These are phyloP conservation scores for Alectoria sarmentosa DNA, from an alignment of 495 filamentous ascomycete genomes.

Conservation along the genomic window DNA sequence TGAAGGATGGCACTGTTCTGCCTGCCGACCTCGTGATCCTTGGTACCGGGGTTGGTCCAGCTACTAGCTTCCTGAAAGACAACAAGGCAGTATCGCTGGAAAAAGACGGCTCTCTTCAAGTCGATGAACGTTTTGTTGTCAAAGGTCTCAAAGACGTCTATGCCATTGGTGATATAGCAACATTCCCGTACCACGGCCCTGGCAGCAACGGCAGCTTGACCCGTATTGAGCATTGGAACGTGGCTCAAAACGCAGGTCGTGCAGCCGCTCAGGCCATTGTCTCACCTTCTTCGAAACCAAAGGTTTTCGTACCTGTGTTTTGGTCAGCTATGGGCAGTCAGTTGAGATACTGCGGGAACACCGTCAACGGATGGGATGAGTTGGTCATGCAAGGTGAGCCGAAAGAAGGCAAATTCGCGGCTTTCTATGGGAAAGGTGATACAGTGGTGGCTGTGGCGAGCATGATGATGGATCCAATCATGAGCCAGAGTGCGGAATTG, in stretches of 20 bases:
- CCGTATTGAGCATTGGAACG: constrained; percentile 96
- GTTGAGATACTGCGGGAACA: constrained; percentile 86
- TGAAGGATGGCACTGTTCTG: constrained; percentile 82
- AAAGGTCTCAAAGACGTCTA: constrained; percentile 70
- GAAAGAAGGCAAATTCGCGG: constrained; percentile 77
- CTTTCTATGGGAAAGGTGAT: constrained; percentile 82
- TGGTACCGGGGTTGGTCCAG: constrained; percentile 80
- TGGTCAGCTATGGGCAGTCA: constrained; percentile 90
- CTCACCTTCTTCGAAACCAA: constrained; percentile 49
- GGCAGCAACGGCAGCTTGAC: constrained; percentile 61
- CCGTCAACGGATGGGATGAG: constrained; percentile 73
- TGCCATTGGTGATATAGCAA: constrained; percentile 93
- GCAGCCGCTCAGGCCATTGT: constrained; percentile 67
- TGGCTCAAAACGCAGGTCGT: constrained; percentile 87
- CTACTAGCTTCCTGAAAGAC: constrained; percentile 77
- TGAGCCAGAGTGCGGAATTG: constrained; percentile 75
- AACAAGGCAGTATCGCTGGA: constrained; percentile 60
- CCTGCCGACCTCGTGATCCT: constrained; percentile 86
- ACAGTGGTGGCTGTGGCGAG: constrained; percentile 86
- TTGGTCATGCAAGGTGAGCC: constrained; percentile 68
- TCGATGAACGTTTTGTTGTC: constrained; percentile 71
- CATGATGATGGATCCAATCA: constrained; percentile 85
- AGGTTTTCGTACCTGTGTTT: constrained; percentile 86
- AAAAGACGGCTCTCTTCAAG: constrained; percentile 72
- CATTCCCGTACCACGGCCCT: constrained; percentile 88